Percentiles rank a stretch among this genome's conserved stretches.
These are phyloP conservation scores for Chloranthus sessilifolius DNA, from an alignment of 164 flowering plant species.

Conservation along the genomic window DNA sequence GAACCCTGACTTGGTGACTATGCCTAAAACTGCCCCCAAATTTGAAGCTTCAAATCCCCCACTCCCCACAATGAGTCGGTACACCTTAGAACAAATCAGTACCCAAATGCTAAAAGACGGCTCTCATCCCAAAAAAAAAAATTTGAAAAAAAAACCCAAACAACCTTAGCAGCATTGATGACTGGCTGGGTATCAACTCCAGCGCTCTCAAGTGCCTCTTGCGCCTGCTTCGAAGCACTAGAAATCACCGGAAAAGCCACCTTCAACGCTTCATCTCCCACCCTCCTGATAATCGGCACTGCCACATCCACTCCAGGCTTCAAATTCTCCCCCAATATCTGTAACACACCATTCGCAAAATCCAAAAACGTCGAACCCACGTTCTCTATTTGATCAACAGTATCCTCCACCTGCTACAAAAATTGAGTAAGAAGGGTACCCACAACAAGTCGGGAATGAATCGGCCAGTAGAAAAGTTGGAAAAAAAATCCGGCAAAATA, in stretches of 20 bases:
- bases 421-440: neutral
- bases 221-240: slow-evolving; percentile 76
- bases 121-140: neutral
- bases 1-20: neutral
- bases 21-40: neutral
- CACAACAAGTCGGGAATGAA: slow-evolving; percentile 1
- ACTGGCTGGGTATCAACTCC: slow-evolving; percentile 75
- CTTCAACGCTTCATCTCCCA: slow-evolving; percentile 65
- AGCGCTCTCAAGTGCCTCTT: slow-evolving; percentile 62
- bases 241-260: slow-evolving; percentile 67
- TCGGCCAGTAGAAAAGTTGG: neutral
- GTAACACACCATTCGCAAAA: slow-evolving; percentile 29
- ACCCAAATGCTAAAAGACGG: neutral
- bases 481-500: too few relatives aligned
- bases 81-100: neutral
- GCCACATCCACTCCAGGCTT: slow-evolving; percentile 74
- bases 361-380: slow-evolving; percentile 47
- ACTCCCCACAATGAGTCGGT: too few relatives aligned
- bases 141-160: neutral
- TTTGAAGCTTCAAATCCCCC: too few relatives aligned
- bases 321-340: slow-evolving; percentile 34
- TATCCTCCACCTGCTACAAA: slow-evolving; percentile 69
- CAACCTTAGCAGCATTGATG: slow-evolving; percentile 70
- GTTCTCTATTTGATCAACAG: slow-evolving; percentile 59
- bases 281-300: slow-evolving; percentile 54